Evolutionary conservation across 2,329 filamentous ascomycete species (phyloP), one percentile per base, ranked within the genome.

Genomic region (Aspergillus bombycis): DNA sequence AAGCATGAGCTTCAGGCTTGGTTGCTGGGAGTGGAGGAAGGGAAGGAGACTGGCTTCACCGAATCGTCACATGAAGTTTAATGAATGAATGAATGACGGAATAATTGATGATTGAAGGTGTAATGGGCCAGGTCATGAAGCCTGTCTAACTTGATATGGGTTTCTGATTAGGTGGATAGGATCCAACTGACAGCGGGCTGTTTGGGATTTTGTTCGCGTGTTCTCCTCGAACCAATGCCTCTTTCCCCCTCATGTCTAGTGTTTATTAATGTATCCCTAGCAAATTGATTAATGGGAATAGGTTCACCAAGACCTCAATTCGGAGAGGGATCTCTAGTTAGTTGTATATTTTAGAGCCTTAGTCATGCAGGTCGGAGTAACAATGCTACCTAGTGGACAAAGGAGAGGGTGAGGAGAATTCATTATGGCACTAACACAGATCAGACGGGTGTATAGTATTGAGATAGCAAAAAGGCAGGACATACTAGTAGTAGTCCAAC

Each of bases 31-130:
- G 48, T 68, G 52, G 71, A 72, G 66, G 71, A 84, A 70, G 83
- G 85, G 54, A 78, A 82, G 60, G 79, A 78, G 74, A 82, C 73
- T 0, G 88, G 88, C 0, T 90, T 89, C 60, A 86, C 88, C 0
- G 81, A 88, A 65, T 84, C 84, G 23, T 41, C 30, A 9, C 80
- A 83, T 65, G 84, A 54, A 21, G 21, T 56, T 5, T 19, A 30
- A 32, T 48, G 36, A 19, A 21, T 23, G 36, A 48, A n/a, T 10
- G 28, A 52, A 23, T 14, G 19, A 41, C 14, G 11, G n/a, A 32
- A 28, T 10, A 3, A 26, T 10, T 30, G 21, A 34, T 21, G 16
- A 21, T 36, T 14, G 30, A 36, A 54, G 52, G 7, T 36, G 19
- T 6, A 10, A 41, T 41, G 19, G 12, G 8, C 26, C 2, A 36